A percentile compares a stretch with the other conserved stretches of the same genome.
Conservation (phyloP, 2,329 filamentous ascomycete species). For the Talaromyces pinophilus region DNA sequence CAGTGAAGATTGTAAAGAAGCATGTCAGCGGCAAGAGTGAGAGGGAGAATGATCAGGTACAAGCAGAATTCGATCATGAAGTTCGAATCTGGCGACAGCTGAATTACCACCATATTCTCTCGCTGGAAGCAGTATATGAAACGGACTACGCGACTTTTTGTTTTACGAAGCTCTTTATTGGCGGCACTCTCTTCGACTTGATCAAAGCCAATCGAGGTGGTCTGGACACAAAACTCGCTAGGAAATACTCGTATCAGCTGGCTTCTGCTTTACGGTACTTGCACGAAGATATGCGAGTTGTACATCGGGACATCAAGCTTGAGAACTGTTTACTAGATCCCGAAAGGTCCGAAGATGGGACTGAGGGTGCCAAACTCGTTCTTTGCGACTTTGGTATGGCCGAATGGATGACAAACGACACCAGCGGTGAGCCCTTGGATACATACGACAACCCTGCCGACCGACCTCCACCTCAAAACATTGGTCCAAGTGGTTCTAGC, state of each 20-base stretch:
- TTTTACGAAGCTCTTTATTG: slow-evolving; percentile 64
- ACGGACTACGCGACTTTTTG: slow-evolving; percentile 69
- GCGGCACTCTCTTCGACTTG: slow-evolving; percentile 65
- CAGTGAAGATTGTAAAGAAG: slow-evolving; percentile 69
- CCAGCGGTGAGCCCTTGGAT: slow-evolving; percentile 53
- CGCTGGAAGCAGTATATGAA: slow-evolving; percentile 64
- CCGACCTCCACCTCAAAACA: slow-evolving; percentile 52
- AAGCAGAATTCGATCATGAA: slow-evolving; percentile 69
- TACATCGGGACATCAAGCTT: slow-evolving; percentile 68
- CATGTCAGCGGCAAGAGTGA: slow-evolving; percentile 58
- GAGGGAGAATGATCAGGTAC: slow-evolving; percentile 63
- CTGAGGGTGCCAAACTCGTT: slow-evolving; percentile 58
- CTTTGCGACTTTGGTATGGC: slow-evolving; percentile 71
- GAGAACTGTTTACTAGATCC: slow-evolving; percentile 68
- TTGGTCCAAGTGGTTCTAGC: slow-evolving; percentile 58
- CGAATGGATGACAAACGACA: slow-evolving; percentile 63
- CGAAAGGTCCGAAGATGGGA: slow-evolving; percentile 49
- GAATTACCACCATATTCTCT: slow-evolving; percentile 62
- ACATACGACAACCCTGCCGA: slow-evolving; percentile 51
- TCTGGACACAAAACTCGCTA: slow-evolving; percentile 54
- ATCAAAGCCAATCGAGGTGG: slow-evolving; percentile 59
- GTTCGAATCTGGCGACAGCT: slow-evolving; percentile 68
- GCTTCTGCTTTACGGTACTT: slow-evolving; percentile 66
- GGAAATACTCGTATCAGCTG: slow-evolving; percentile 63
- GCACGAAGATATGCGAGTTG: slow-evolving; percentile 66